Conservation (phyloP, 441 rosid genomes). For the Brassica balearica region DNA sequence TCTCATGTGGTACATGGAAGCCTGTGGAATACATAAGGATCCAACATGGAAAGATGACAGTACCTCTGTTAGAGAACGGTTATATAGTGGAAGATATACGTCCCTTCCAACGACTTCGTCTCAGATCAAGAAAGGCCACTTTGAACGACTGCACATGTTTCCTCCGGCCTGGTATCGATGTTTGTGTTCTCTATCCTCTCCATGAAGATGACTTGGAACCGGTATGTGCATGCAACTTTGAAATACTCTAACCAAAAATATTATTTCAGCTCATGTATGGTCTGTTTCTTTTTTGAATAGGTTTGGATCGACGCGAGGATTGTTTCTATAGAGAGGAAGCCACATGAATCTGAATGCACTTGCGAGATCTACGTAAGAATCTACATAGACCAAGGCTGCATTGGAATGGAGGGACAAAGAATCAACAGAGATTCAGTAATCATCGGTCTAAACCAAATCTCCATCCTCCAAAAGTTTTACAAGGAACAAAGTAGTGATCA, state of each 20-base stretch:
- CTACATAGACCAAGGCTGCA: conserved; percentile 59
- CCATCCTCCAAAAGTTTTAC: conserved; percentile 68
- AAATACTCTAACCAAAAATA: neutral
- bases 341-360: conserved; percentile 64
- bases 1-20: conserved; percentile 67
- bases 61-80: conserved; percentile 51
- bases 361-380: conserved; percentile 66
- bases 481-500: conserved; percentile 54
- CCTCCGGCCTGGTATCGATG: conserved; percentile 78
- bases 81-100: conserved; percentile 49
- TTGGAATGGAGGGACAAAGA: conserved; percentile 62
- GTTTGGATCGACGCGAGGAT: conserved; percentile 84
- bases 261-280: neutral
- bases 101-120: conserved; percentile 64
- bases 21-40: conserved; percentile 63
- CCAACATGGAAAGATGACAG: conserved; percentile 56
- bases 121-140: conserved; percentile 77
- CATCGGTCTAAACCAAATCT: conserved; percentile 62
- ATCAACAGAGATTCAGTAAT: conserved; percentile 55
- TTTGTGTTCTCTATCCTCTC: conserved; percentile 61
- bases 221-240: conserved; percentile 13
- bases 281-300: conserved; percentile 48
- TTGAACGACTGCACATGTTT: conserved; percentile 74
- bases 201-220: conserved; percentile 33
- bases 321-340: conserved; percentile 78